Evolutionary conservation across 805 yeast species (phyloP).

Genomic region (Kodamaea lidongshanica): DNA sequence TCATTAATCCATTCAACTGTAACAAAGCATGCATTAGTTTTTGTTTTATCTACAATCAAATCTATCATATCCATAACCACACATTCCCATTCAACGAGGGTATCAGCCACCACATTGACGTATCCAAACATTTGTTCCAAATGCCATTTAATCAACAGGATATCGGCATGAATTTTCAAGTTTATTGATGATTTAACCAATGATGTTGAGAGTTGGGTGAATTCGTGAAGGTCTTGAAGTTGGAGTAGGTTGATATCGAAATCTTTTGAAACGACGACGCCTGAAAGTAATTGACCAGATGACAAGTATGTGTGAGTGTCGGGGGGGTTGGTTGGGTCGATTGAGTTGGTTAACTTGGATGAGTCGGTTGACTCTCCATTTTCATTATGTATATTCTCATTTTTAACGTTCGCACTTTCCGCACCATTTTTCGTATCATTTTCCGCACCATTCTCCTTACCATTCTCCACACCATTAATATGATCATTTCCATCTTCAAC

Average conservation of each 20-base stretch:
- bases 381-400: constrained; percentile 1
- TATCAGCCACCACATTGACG: constrained; percentile 58
- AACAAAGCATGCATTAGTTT: constrained; percentile 37
- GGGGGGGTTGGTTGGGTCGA: constrained; percentile 5
- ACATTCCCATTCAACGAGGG: constrained; percentile 39
- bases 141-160: constrained; percentile 81
- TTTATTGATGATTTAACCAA: constrained; percentile 77
- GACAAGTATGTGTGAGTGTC: too few species aligned
- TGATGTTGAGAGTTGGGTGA: constrained; percentile 79
- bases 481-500: constrained; percentile 10
- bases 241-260: constrained; percentile 80
- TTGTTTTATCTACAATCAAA: constrained; percentile 37
- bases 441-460: constrained; percentile 1
- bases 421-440: constrained; percentile 4
- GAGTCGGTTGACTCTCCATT: constrained; percentile 6
- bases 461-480: constrained; percentile 5
- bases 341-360: constrained; percentile 7
- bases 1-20: constrained; percentile 89
- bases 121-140: constrained; percentile 92
- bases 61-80: constrained; percentile 42
- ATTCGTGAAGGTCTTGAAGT: constrained; percentile 83
- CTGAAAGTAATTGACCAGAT: constrained; percentile 47
- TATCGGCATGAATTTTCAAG: constrained; percentile 71
- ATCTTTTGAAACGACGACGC: constrained; percentile 86
- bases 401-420: constrained; percentile 5